Conservation (phyloP, 768 basidiomycete genomes). For the Lactarius pseudohatsudake region DNA sequence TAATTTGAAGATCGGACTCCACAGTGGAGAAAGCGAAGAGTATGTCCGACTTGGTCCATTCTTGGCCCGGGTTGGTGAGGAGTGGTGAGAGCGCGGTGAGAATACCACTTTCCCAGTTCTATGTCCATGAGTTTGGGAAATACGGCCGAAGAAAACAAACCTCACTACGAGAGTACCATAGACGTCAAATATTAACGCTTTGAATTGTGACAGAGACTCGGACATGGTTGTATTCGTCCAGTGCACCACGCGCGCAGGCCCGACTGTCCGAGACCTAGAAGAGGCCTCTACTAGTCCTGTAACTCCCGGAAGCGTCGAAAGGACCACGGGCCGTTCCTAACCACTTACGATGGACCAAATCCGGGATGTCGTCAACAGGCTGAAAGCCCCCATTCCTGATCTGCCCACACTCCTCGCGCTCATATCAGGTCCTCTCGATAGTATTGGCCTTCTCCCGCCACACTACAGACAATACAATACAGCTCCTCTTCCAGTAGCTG, state of each 20-base stretch:
- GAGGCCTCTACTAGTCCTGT: too few relatives aligned
- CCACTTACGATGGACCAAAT: slow-evolving; percentile 28
- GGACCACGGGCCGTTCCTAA: too few relatives aligned
- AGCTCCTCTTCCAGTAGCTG: slow-evolving; percentile 37
- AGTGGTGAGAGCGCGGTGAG: slow-evolving; percentile 54
- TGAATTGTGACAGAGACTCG: slow-evolving; percentile 33
- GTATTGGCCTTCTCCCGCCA: slow-evolving; percentile 58
- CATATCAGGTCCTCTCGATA: slow-evolving; percentile 57
- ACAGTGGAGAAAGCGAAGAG: slow-evolving; percentile 51
- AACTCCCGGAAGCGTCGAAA: too few relatives aligned
- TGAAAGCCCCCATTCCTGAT: slow-evolving; percentile 43
- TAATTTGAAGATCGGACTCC: slow-evolving; percentile 57
- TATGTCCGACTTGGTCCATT: slow-evolving; percentile 54
- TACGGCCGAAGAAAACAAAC: neutral
- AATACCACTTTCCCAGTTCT: slow-evolving; percentile 74
- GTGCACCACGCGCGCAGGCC: too few relatives aligned
- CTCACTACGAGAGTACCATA: slow-evolving; percentile 68
- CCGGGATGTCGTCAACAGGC: slow-evolving; percentile 32
- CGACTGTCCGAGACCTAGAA: too few relatives aligned
- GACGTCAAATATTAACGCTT: slow-evolving; percentile 68
- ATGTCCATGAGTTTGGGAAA: slow-evolving; percentile 3
- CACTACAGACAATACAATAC: slow-evolving; percentile 47
- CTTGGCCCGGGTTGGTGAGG: slow-evolving; percentile 38
- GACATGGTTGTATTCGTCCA: slow-evolving; percentile 20
- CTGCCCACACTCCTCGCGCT: slow-evolving; percentile 53